These are phyloP conservation scores for Dactylonectria macrodidyma DNA, from an alignment of 2,329 filamentous ascomycete genomes.

Conservation along the genomic window DNA sequence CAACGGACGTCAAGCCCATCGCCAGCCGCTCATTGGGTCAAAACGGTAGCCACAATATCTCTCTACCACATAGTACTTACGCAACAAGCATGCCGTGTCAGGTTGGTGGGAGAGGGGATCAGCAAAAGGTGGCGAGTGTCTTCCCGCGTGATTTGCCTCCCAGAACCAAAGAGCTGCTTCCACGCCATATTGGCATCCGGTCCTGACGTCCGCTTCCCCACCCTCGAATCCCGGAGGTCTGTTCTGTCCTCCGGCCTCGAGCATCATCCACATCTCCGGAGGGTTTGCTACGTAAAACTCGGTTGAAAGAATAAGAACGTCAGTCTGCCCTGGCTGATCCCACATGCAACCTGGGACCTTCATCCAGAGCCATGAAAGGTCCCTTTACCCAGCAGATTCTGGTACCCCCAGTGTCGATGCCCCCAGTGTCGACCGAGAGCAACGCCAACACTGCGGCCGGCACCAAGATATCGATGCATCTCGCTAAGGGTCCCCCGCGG, in stretches of 20 bases:
- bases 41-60: background rate
- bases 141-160: background rate
- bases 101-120: background rate
- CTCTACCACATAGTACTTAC: background rate
- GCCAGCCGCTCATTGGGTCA: background rate
- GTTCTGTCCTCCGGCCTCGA: background rate
- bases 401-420: background rate
- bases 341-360: background rate
- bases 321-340: too few species aligned
- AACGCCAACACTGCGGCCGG: background rate
- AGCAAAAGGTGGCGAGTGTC: constrained; percentile 9
- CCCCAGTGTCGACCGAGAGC: background rate
- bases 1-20: too few species aligned
- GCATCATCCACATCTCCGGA: background rate
- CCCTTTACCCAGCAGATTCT: background rate
- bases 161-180: background rate
- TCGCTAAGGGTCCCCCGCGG: background rate
- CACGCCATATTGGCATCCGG: background rate
- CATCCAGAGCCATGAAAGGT: constrained; percentile 10
- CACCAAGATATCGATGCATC: background rate
- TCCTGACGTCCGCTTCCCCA: background rate
- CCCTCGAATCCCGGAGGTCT: constrained; percentile 2
- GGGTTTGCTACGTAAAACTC: too few species aligned
- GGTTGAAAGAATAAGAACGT: too few species aligned
- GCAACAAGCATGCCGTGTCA: background rate